Conservation (phyloP, 805 yeast species). For the Scheffersomyces coipomensis region DNA sequence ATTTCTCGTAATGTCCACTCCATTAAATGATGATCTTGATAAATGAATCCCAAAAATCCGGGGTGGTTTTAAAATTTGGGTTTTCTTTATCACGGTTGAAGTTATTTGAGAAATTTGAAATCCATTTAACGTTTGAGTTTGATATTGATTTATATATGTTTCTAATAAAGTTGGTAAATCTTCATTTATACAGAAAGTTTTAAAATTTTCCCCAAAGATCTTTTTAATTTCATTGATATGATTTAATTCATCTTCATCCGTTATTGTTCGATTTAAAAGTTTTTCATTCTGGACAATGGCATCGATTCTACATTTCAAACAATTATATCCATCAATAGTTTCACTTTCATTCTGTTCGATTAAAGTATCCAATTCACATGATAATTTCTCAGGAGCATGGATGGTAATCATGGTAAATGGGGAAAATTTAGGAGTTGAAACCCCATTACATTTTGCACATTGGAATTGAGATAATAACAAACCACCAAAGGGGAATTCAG, state of each 20-base stretch:
- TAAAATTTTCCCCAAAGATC: conserved; percentile 6
- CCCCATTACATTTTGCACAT: conserved; percentile 65
- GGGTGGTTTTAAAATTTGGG: conserved; percentile 65
- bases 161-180: conserved; percentile 57
- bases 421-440: conserved; percentile 56
- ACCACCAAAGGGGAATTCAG: conserved; percentile 76
- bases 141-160: conserved; percentile 46
- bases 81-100: conserved; percentile 67
- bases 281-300: conserved; percentile 29
- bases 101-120: conserved; percentile 46
- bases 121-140: conserved; percentile 26
- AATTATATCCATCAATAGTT: conserved; percentile 75
- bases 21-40: conserved; percentile 77
- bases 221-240: conserved; percentile 8
- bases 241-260: conserved; percentile 10
- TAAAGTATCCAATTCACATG: conserved; percentile 51
- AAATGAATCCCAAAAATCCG: conserved; percentile 74
- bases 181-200: conserved; percentile 55
- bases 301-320: conserved; percentile 63
- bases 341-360: conserved; percentile 60
- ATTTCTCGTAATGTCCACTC: conserved; percentile 67
- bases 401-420: conserved; percentile 73
- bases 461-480: conserved; percentile 61
- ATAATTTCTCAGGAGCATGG: conserved; percentile 60
- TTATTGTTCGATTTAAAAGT: conserved; percentile 22